Evolutionary conservation across 768 basidiomycete genomes (phyloP), one percentile per base, ranked within the genome.

Genomic region (Holtermanniella nyarrowii): DNA sequence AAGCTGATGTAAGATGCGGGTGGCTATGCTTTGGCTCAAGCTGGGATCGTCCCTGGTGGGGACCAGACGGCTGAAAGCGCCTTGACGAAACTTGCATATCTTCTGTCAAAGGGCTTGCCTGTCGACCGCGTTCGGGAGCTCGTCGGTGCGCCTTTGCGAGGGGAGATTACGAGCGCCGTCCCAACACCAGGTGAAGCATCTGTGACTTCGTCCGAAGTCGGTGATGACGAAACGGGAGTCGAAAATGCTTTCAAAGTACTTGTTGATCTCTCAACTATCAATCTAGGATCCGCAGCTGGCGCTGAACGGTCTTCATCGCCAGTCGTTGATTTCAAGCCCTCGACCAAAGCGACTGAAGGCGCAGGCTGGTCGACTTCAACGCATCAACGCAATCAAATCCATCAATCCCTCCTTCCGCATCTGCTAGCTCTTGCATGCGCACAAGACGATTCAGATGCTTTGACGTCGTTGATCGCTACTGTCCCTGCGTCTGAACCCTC

Each of bases 61-160:
- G 90, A 95, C 69, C 91, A 93, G 89, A 95, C 90, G 1, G 86
- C 88, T n/a, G 88, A 93, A 79, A 87, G 87, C 53, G 90, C 90
- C 1, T 78, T 95, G 18, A 78, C 88, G 13, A 96, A 96, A 73
- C 77, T 96, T 14, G 79, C 84, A 43, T 96, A 95, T 65, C 79
- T 96, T 13, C 77, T 95, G 26, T 87, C 87, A 4, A 93, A 95
- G 68, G 85, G 88, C 61, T 78, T 93, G 5, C 76, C 79, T 0
- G 64, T 75, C 2, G 66, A 75, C 18, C 80, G 88, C 72, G 79
- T 96, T 42, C 82, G 88, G 49, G 75, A 80, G 39, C 77, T 93
- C 20, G 79, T 95, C 51, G 75, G 79, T 12, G 81, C 77, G 26
- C 84, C 91, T 3, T 76, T 95, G 11, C 87, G 90, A 5, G 90